These are phyloP conservation scores for Karstenula rhodostoma DNA, from an alignment of 2,329 filamentous ascomycete species.

Conservation along the genomic window DNA sequence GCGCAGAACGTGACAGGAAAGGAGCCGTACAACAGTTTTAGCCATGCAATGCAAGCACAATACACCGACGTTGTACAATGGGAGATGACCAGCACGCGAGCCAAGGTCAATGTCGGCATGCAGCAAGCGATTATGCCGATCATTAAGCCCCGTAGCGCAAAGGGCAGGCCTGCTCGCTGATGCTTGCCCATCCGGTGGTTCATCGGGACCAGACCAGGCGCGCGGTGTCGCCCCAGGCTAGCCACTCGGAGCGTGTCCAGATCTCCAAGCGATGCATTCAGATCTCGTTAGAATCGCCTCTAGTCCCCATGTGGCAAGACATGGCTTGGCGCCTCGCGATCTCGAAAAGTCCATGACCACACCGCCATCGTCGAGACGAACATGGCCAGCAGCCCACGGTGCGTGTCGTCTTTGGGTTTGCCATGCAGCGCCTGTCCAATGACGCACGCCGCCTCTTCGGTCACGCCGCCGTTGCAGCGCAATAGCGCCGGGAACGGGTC, in stretches of 20 bases:
- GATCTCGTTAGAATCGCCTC: conserved; percentile 18
- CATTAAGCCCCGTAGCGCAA: background rate
- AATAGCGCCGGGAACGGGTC: conserved; percentile 35
- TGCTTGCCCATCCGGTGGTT: background rate
- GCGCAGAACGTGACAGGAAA: background rate
- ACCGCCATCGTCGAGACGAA: conserved; percentile 33
- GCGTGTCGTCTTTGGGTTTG: conserved; percentile 29
- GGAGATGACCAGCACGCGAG: background rate
- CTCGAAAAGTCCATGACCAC: conserved; percentile 35
- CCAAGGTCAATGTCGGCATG: background rate
- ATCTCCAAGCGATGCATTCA: conserved; percentile 17
- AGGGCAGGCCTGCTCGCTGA: background rate
- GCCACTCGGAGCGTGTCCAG: conserved; percentile 16
- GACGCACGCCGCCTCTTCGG: conserved; percentile 24
- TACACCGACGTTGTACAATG: background rate
- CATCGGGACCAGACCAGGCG: background rate
- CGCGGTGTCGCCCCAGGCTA: background rate
- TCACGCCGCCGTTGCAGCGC: conserved; percentile 32
- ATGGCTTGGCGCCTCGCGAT: conserved; percentile 34
- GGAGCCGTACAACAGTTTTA: background rate
- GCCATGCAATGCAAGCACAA: background rate
- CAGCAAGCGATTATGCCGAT: background rate
- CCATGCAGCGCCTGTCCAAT: conserved; percentile 35
- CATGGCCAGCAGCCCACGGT: conserved; percentile 15
- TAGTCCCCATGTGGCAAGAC: conserved; percentile 26